These are phyloP conservation scores for Naganishia antarctica DNA, from an alignment of 768 basidiomycete species.

Conservation along the genomic window DNA sequence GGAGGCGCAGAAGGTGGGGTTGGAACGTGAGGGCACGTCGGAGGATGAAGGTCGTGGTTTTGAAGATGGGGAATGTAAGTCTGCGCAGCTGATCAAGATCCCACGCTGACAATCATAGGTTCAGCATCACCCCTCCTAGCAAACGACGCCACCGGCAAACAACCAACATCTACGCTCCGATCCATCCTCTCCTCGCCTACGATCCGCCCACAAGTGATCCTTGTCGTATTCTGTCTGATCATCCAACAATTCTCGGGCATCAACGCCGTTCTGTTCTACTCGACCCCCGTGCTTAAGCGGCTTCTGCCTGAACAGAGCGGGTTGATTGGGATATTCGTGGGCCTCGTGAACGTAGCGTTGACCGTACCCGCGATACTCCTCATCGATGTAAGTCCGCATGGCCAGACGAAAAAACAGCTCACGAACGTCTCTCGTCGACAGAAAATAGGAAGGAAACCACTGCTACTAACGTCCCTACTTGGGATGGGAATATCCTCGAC, in stretches of 20 bases:
- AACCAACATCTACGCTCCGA: slow-evolving; percentile 27
- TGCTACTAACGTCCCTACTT: slow-evolving; percentile 63
- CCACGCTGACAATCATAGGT: not conserved
- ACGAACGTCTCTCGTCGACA: slow-evolving; percentile 39
- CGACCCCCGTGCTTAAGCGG: slow-evolving; percentile 50
- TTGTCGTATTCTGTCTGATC: slow-evolving; percentile 38
- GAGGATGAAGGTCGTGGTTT: no score
- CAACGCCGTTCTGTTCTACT: slow-evolving; percentile 49
- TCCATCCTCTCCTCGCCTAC: slow-evolving; percentile 44
- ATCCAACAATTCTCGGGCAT: slow-evolving; percentile 44
- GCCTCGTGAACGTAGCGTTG: slow-evolving; percentile 69
- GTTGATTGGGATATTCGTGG: slow-evolving; percentile 76
- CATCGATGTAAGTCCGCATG: slow-evolving; percentile 63
- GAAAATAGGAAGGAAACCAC: slow-evolving; percentile 67
- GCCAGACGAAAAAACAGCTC: not conserved
- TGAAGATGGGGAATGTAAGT: slow-evolving; percentile 24
- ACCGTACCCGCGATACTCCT: slow-evolving; percentile 79
- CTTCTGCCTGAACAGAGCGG: slow-evolving; percentile 73
- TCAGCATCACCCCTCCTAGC: not conserved
- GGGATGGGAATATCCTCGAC: slow-evolving; percentile 66
- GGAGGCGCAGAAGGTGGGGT: not conserved
- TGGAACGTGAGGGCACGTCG: slow-evolving; percentile 18
- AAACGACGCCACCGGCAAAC: not conserved
- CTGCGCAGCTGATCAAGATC: not conserved
- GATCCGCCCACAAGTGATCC: slow-evolving; percentile 39